Evolutionary conservation across 176 grass and related monocot species (phyloP), one percentile per base, ranked within the genome.

Genomic region (Zea luxurians): DNA sequence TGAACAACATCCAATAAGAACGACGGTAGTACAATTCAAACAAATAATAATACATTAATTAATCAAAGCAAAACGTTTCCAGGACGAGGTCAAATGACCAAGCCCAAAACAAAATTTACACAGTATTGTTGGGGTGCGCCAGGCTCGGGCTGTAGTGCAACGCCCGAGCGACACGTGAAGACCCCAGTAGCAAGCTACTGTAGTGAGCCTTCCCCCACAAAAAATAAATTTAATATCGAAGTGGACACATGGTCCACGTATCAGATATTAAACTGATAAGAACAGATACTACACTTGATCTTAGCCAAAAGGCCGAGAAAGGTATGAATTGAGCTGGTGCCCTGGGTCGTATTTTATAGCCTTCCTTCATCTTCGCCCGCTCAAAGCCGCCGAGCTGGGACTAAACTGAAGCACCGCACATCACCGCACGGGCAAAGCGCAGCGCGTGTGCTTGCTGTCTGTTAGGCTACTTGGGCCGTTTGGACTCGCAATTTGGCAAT

Each of bases 181-280:
- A 8, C 2, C 58, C 87, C 27, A 85, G 45, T 72, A 64, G 87
- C 82, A 77, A 89, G 82, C 77, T 64, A 77, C 76, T 50, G 64
- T 67, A 0, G 13, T 55, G 27, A 11, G 17, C 0, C 46, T 61
- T 84, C 44, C 3, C 85, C 45, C 27, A 84, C 1, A 64, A 93
- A 84, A 89, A 78, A 84, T 82, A 67, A 87, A 78, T 81, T 89
- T 84, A 89, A 89, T 92, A 92, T 89, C 71, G 0, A 15, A 62
- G 40, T 81, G 37, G 0, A 0, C 71, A n/a, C 40, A 53, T 84
- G 18, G 2, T 2, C 46, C 54, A 82, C 50, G 20, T 88, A 92
- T 92, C 84, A 93, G 61, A 93, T 87, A 90, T 89, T 93, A 93
- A 93, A 93, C 68, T 93, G 67, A 89, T 87, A 93, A 93, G 18